A percentile compares a stretch with the other conserved stretches of the same genome.
These are phyloP conservation scores for Parastagonospora nodorum DNA, from an alignment of 2,329 filamentous ascomycete genomes.

Conservation along the genomic window DNA sequence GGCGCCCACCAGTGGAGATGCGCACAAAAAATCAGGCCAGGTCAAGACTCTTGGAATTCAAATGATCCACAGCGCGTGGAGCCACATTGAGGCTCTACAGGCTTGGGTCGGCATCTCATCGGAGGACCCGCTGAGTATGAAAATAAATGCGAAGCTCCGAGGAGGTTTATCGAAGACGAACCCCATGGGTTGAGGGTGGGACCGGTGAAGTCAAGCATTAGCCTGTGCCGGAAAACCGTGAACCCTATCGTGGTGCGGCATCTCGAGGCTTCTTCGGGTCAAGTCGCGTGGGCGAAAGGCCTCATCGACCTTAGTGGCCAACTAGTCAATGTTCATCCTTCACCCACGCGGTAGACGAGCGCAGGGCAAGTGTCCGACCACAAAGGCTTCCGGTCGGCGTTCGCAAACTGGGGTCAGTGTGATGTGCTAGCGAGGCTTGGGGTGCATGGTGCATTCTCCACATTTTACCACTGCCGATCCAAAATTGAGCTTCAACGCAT, in stretches of 20 bases:
- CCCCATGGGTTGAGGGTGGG: background rate
- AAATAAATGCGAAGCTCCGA: background rate
- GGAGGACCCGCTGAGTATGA: background rate
- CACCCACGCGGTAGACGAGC: background rate
- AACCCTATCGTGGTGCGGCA: background rate
- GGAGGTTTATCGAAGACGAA: background rate
- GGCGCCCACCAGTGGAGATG: no score
- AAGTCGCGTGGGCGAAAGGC: slow-evolving; percentile 3
- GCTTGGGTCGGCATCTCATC: background rate
- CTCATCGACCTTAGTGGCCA: background rate
- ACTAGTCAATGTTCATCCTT: background rate
- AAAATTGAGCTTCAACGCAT: background rate
- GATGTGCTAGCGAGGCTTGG: background rate
- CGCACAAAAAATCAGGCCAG: no score
- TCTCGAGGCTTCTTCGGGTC: background rate
- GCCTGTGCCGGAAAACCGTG: no score
- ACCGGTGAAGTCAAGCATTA: background rate
- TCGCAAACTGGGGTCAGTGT: background rate
- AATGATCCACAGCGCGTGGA: background rate
- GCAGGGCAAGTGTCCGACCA: background rate
- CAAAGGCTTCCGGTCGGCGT: background rate
- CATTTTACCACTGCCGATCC: slow-evolving; percentile 4
- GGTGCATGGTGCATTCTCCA: slow-evolving; percentile 3
- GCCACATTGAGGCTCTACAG: background rate
- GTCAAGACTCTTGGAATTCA: no score